A percentile compares a stretch with the other conserved stretches of the same genome.
Evolutionary conservation across 306 rosid species (phyloP).

Genomic region (Datisca glomerata): DNA sequence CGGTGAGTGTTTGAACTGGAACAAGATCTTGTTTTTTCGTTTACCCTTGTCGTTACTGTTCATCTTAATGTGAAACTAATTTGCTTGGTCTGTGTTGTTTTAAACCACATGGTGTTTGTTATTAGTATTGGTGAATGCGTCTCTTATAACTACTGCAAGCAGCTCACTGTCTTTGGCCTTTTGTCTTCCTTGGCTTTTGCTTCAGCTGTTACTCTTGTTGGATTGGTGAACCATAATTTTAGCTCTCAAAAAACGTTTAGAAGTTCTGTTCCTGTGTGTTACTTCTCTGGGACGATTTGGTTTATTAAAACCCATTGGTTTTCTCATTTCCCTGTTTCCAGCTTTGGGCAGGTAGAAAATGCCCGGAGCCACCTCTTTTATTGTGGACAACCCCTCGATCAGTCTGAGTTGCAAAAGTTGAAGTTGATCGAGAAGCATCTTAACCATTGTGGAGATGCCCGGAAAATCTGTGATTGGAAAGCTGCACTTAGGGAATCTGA

Average conservation of each 20-base stretch:
- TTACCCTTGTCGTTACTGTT: not conserved
- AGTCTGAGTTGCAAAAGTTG: constrained; percentile 52
- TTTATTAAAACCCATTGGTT: too few species aligned
- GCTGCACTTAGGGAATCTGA: constrained; percentile 45
- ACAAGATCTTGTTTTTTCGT: not conserved
- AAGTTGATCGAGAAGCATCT: constrained; percentile 50
- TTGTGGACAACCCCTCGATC: constrained; percentile 38
- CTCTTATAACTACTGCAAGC: too few species aligned
- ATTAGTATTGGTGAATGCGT: constrained; percentile 2
- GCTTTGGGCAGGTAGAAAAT: constrained; percentile 51
- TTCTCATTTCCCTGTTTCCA: too few species aligned
- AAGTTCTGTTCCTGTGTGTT: not conserved
- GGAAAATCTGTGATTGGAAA: constrained; percentile 64
- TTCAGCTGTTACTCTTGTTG: not conserved
- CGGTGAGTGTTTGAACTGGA: constrained; percentile 36
- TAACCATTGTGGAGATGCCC: constrained; percentile 37
- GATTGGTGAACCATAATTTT: not conserved
- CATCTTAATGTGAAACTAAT: not conserved
- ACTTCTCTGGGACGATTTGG: too few species aligned
- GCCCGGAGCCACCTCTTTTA: constrained; percentile 40
- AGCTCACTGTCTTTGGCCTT: not conserved
- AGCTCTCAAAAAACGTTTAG: not conserved
- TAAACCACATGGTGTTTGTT: constrained; percentile 4
- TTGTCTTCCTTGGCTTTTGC: not conserved
- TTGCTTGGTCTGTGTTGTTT: constrained; percentile 1